These are phyloP conservation scores for Naganishia sp. DNA, from an alignment of 1,284 basidiomycete genomes.

Conservation along the genomic window DNA sequence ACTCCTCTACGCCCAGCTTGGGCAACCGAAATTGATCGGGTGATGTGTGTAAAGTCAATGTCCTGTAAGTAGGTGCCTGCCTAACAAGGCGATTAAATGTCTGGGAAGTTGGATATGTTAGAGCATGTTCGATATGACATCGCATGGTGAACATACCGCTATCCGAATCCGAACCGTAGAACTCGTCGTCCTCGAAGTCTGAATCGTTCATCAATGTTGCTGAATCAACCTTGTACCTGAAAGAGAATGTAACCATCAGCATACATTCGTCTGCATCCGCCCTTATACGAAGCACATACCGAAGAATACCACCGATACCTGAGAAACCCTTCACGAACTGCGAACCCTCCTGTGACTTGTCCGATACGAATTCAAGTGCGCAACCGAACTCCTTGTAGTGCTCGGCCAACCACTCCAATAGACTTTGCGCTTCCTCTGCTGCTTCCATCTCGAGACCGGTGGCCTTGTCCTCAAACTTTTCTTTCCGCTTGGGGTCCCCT, in stretches of 20 bases:
- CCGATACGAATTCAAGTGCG: constrained; percentile 71
- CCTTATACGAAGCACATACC: constrained; percentile 47
- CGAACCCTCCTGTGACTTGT: constrained; percentile 88
- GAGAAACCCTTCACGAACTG: constrained; percentile 99
- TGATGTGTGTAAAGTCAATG: background rate
- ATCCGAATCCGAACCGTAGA: constrained; percentile 53
- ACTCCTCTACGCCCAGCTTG: constrained; percentile 2
- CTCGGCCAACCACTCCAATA: constrained; percentile 98
- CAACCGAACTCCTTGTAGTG: constrained; percentile 98
- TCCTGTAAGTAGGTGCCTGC: background rate
- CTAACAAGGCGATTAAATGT: constrained; percentile 2
- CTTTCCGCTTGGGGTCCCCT: constrained; percentile 69
- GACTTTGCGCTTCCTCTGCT: constrained; percentile 70
- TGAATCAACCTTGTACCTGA: constrained; percentile 90
- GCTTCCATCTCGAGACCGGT: constrained; percentile 97
- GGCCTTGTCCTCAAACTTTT: constrained; percentile 92
- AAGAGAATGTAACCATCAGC: background rate
- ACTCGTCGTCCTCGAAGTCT: constrained; percentile 59
- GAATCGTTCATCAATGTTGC: constrained; percentile 70
- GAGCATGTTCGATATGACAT: background rate
- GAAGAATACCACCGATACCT: constrained; percentile 90
- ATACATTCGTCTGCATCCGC: background rate
- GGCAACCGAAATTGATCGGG: constrained; percentile 26
- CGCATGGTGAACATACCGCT: constrained; percentile 27
- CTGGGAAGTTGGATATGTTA: background rate